Evolutionary conservation across 2,329 filamentous ascomycete species (phyloP).

Genomic region (Ophiognomonia clavigignenti-juglandacearum): DNA sequence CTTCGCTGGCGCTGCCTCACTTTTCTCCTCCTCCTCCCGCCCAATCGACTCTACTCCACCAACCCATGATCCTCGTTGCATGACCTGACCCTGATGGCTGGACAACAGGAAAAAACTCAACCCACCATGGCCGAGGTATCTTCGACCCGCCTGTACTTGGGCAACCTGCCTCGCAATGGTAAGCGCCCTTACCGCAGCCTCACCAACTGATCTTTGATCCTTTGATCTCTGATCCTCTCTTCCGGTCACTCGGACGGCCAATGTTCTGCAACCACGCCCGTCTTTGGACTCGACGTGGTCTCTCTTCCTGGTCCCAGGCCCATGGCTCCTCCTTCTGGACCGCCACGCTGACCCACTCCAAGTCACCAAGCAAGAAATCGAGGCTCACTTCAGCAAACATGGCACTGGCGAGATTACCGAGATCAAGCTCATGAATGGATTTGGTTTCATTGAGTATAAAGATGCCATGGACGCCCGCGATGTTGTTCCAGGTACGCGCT

Average conservation of each 20-base stretch:
- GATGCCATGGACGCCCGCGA: slow-evolving; percentile 97
- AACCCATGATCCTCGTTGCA: slow-evolving; percentile 2
- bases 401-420: slow-evolving; percentile 96
- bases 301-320: background rate
- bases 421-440: slow-evolving; percentile 99
- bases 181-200: slow-evolving; percentile 40
- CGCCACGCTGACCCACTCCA: slow-evolving; percentile 23
- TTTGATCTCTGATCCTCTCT: background rate
- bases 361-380: slow-evolving; percentile 97
- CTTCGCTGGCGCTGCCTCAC: slow-evolving; percentile 10
- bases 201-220: background rate
- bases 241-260: background rate
- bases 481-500: slow-evolving; percentile 84
- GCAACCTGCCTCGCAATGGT: slow-evolving; percentile 96
- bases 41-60: background rate
- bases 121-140: slow-evolving; percentile 80
- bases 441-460: slow-evolving; percentile 99
- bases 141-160: slow-evolving; percentile 91
- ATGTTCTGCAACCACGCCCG: slow-evolving; percentile 5
- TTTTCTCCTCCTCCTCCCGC: background rate
- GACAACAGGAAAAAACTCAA: background rate
- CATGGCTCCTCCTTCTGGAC: background rate
- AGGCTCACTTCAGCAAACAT: slow-evolving; percentile 91
- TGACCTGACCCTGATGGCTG: slow-evolving; percentile 11
- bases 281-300: slow-evolving; percentile 17